A percentile compares a stretch with the other conserved stretches of the same genome.
phyloP scores from a whole-genome alignment of 148 eudicot species.

The Amaranthus hypochondriacus region DNA sequence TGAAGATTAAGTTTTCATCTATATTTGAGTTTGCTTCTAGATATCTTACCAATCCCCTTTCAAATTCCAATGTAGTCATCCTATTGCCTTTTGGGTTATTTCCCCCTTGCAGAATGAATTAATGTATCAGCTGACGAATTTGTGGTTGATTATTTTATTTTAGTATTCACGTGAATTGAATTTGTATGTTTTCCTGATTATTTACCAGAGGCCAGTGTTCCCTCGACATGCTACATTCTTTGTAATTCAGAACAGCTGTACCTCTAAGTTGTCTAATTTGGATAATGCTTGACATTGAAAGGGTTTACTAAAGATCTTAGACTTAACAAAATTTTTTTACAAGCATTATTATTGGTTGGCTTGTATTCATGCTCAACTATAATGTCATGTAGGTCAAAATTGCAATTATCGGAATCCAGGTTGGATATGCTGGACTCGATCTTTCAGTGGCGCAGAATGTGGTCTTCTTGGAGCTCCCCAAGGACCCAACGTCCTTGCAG shows the following conservation, averaged over 20 bases:
- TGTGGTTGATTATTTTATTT: background rate
- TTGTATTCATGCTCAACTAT: background rate
- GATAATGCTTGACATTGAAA: background rate
- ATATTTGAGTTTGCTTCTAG: constrained; percentile 7
- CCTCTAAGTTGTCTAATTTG: background rate
- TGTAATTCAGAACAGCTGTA: background rate
- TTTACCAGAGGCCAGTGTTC: background rate
- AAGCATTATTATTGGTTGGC: background rate
- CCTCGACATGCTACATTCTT: background rate
- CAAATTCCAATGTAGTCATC: background rate
- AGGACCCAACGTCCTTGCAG: constrained; percentile 52
- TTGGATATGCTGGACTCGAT: constrained; percentile 83
- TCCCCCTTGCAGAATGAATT: background rate
- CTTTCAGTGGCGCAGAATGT: constrained; percentile 77
- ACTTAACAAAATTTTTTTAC: constrained; percentile 5
- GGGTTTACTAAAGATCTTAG: background rate
- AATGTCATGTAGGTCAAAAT: constrained; percentile 61
- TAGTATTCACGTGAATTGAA: background rate
- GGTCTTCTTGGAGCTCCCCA: constrained; percentile 90
- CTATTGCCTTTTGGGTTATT: background rate
- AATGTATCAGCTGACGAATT: background rate
- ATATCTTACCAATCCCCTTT: background rate
- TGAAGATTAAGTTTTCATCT: background rate
- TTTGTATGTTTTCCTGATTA: constrained; percentile 1
- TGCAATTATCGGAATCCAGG: constrained; percentile 85